These are phyloP conservation scores for Sanghuangporus baumii DNA, from an alignment of 1,284 basidiomycete genomes.

Conservation along the genomic window DNA sequence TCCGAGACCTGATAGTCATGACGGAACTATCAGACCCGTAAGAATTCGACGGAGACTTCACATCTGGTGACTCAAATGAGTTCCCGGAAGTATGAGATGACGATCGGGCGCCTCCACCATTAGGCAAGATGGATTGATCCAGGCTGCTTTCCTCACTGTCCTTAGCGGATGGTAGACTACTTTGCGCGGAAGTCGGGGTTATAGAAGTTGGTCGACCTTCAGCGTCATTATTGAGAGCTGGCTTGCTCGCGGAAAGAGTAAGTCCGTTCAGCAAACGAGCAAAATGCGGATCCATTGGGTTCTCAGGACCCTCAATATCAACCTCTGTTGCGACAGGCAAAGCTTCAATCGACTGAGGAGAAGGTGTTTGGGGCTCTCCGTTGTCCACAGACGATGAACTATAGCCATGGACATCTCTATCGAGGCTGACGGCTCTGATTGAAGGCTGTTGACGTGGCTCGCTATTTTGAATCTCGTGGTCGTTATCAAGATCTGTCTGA, in stretches of 20 bases:
- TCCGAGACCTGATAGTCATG: conserved; percentile 18
- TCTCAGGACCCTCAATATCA: conserved; percentile 20
- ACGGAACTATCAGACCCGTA: neutral
- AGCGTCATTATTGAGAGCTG: neutral
- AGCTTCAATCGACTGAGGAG: conserved; percentile 44
- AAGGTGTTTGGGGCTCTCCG: conserved; percentile 57
- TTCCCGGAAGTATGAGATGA: neutral
- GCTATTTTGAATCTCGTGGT: conserved; percentile 3
- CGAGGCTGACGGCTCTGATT: conserved; percentile 18
- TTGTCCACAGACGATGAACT: conserved; percentile 62
- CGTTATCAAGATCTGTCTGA: conserved; percentile 19
- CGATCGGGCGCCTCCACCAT: neutral
- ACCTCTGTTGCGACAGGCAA: conserved; percentile 27
- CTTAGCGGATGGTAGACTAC: neutral
- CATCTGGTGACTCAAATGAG: neutral
- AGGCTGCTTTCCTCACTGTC: neutral
- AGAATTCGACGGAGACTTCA: neutral
- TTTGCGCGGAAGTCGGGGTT: conserved; percentile 9
- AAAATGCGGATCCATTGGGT: conserved; percentile 55
- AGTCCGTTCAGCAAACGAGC: conserved; percentile 60
- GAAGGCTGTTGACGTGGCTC: neutral
- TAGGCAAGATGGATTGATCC: neutral
- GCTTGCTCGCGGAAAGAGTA: conserved; percentile 47
- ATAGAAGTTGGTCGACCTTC: conserved; percentile 7
- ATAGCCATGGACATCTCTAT: conserved; percentile 45